phyloP scores from a whole-genome alignment of 805 yeast genomes.

The Metschnikowia anglica region DNA sequence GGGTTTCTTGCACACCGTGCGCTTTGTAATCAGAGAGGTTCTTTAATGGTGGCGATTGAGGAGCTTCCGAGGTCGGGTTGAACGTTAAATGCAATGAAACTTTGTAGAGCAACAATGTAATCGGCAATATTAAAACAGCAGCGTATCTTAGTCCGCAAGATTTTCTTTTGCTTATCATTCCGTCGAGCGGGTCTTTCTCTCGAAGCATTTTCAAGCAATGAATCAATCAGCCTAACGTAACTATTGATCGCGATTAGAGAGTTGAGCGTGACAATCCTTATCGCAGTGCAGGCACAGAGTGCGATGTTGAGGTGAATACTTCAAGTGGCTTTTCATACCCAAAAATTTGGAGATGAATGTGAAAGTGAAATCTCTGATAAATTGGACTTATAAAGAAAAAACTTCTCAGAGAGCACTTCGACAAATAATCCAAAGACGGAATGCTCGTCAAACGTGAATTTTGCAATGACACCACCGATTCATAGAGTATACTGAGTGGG shows the following conservation, averaged over 20 bases:
- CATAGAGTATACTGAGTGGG: too few relatives aligned
- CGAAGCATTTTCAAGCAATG: neutral
- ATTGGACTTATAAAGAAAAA: too few relatives aligned
- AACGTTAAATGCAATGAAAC: neutral
- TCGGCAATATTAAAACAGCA: neutral
- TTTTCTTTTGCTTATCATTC: neutral
- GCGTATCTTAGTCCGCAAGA: neutral
- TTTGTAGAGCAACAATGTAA: neutral
- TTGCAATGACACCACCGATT: too few relatives aligned
- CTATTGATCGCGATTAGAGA: slow-evolving; percentile 3
- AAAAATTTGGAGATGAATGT: too few relatives aligned
- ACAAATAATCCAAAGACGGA: too few relatives aligned
- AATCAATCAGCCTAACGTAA: neutral
- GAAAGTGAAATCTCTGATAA: too few relatives aligned
- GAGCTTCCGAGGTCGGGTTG: neutral
- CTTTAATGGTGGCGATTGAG: slow-evolving; percentile 1
- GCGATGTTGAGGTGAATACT: neutral
- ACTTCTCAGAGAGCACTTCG: too few relatives aligned
- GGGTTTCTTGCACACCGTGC: neutral
- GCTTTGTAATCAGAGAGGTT: neutral
- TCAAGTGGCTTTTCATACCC: too few relatives aligned
- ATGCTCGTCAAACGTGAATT: too few relatives aligned
- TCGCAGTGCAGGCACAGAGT: slow-evolving; percentile 5
- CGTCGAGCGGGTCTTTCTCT: slow-evolving; percentile 2
- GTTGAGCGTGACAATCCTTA: slow-evolving; percentile 4